A percentile compares a stretch with the other conserved stretches of the same genome.
These are phyloP conservation scores for Ambispora gerdemannii DNA, from an alignment of 192 early-diverging fungal genomes.

Conservation along the genomic window DNA sequence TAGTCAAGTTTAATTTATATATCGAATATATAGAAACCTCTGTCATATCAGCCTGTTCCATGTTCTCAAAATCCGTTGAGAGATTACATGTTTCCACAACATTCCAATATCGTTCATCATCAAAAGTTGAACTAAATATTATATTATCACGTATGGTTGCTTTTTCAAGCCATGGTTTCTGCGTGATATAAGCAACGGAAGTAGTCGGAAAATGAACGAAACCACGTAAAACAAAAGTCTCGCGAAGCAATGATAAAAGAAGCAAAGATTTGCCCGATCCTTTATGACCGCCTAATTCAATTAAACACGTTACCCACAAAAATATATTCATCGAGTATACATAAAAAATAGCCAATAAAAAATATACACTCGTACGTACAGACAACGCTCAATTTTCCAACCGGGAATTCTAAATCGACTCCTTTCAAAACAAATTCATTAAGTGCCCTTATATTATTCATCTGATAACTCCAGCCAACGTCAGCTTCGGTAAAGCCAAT, in stretches of 20 bases:
- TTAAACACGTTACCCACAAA: background rate
- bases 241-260: slow-evolving; percentile 74
- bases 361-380: slow-evolving; percentile 36
- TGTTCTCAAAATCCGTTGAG: slow-evolving; percentile 50
- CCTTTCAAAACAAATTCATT: slow-evolving; percentile 48
- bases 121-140: slow-evolving; percentile 56
- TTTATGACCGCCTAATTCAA: slow-evolving; percentile 61
- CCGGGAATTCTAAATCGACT: slow-evolving; percentile 45
- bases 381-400: slow-evolving; percentile 45
- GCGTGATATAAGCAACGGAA: slow-evolving; percentile 77
- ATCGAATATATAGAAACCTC: slow-evolving; percentile 37
- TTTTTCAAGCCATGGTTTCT: slow-evolving; percentile 62
- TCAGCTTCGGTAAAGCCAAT: slow-evolving; percentile 52
- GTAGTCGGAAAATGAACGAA: slow-evolving; percentile 40
- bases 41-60: slow-evolving; percentile 58
- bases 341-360: background rate
- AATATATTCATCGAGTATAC: background rate
- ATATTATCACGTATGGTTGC: slow-evolving; percentile 73
- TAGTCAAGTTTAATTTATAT: background rate
- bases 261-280: slow-evolving; percentile 86
- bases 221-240: slow-evolving; percentile 43
- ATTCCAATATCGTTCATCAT: slow-evolving; percentile 51
- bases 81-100: slow-evolving; percentile 61
- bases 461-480: slow-evolving; percentile 41
- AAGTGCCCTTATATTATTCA: slow-evolving; percentile 28